A percentile compares a stretch with the other conserved stretches of the same genome.
These are phyloP conservation scores for Huntiella omanensis DNA, from an alignment of 2,329 filamentous ascomycete genomes.

Conservation along the genomic window DNA sequence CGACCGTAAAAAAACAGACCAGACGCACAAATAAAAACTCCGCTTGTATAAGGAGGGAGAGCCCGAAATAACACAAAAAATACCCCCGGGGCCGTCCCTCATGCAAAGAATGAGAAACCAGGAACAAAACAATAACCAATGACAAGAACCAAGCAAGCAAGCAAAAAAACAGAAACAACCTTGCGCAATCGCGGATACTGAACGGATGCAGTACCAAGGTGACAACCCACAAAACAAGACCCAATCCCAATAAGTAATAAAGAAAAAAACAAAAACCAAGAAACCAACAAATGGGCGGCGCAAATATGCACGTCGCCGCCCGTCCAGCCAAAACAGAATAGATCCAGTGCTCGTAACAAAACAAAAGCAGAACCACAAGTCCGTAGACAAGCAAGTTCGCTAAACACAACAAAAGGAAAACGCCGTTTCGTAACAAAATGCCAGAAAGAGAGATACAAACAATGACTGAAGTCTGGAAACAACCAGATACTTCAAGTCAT, in stretches of 20 bases:
- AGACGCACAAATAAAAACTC: constrained; percentile 3
- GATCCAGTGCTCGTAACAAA: not conserved
- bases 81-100: constrained; percentile 2
- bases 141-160: too few species aligned
- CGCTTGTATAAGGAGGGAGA: constrained; percentile 8
- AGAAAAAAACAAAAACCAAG: too few species aligned
- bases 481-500: too few species aligned
- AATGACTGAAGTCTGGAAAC: too few species aligned
- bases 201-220: too few species aligned
- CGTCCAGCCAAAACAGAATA: not conserved
- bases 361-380: constrained; percentile 3
- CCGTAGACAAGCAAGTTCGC: not conserved
- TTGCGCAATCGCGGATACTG: too few species aligned
- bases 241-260: too few species aligned
- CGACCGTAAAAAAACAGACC: not conserved
- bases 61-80: constrained; percentile 3
- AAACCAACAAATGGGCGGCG: not conserved
- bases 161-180: too few species aligned
- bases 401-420: constrained; percentile 5
- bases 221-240: too few species aligned
- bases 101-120: constrained; percentile 5
- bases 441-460: too few species aligned
- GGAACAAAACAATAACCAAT: not conserved
- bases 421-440: constrained; percentile 6
- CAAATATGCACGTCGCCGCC: not conserved